phyloP scores from a whole-genome alignment of 768 basidiomycete species.

The Termitomyces sp. region DNA sequence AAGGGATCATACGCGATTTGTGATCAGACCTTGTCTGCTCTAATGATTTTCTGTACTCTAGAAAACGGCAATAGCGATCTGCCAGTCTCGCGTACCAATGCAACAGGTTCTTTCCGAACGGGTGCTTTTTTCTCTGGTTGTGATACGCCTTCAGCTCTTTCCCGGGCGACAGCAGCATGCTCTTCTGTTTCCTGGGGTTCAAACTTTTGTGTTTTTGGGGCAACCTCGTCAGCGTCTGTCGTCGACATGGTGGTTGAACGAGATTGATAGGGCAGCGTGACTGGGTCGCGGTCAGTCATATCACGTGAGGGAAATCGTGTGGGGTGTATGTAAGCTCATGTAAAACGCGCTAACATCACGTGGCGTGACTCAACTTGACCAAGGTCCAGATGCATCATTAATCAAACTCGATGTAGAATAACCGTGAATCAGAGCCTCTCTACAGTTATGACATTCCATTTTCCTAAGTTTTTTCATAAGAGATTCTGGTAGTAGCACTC shows the following conservation, averaged over 20 bases:
- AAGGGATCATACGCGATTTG: background rate
- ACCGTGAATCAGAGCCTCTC: too few species aligned
- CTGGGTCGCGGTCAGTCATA: slow-evolving; percentile 9
- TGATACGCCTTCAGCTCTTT: slow-evolving; percentile 3
- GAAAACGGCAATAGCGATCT: slow-evolving; percentile 72
- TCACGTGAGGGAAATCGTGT: slow-evolving; percentile 3
- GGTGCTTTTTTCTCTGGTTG: slow-evolving; percentile 20
- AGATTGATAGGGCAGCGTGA: slow-evolving; percentile 11
- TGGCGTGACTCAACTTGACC: too few species aligned
- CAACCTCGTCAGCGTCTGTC: background rate
- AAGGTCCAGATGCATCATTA: too few species aligned
- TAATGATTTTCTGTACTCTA: slow-evolving; percentile 79
- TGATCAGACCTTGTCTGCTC: slow-evolving; percentile 68
- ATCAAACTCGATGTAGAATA: too few species aligned
- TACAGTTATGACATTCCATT: too few species aligned
- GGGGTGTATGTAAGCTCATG: too few species aligned
- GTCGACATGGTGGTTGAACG: slow-evolving; percentile 6
- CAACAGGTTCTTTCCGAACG: slow-evolving; percentile 21
- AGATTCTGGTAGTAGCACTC: too few species aligned
- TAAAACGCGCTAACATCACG: too few species aligned
- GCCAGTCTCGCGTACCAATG: slow-evolving; percentile 37
- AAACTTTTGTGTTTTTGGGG: background rate
- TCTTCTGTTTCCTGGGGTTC: background rate
- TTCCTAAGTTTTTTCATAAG: too few species aligned
- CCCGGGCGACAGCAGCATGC: background rate